Conservation (phyloP, 1,284 basidiomycete genomes). For the Tetrapyrgos nigripes region DNA sequence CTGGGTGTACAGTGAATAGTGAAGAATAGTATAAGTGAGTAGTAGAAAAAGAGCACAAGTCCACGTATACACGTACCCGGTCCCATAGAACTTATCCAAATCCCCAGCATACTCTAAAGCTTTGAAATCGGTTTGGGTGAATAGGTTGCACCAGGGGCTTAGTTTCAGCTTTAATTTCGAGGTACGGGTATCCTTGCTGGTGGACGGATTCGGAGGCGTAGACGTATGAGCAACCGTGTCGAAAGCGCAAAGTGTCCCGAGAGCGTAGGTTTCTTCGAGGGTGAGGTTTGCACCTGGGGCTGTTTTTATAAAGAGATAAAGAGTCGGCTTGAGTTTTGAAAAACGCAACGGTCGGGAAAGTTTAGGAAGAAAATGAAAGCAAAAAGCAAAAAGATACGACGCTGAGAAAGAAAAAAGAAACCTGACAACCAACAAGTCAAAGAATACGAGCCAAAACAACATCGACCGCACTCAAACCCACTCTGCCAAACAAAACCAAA, state of each 20-base stretch:
- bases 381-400: no score
- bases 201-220: no score
- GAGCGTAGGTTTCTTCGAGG: conserved; percentile 58
- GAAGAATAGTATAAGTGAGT: not conserved
- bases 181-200: no score
- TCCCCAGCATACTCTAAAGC: conserved; percentile 76
- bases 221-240: conserved; percentile 57
- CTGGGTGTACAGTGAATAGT: conserved; percentile 36
- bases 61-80: conserved; percentile 72
- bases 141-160: conserved; percentile 78
- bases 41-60: not conserved
- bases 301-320: not conserved
- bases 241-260: conserved; percentile 83
- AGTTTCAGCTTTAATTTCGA: no score
- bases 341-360: not conserved
- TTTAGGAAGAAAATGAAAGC: no score
- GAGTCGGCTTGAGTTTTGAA: not conserved
- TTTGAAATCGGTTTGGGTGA: conserved; percentile 62
- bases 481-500: no score
- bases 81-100: conserved; percentile 80
- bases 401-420: no score
- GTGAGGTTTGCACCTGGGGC: conserved; percentile 68
- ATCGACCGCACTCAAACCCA: no score
- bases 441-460: no score
- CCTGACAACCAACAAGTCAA: no score